Base-by-base conservation (phyloP, 2,329 filamentous ascomycete genomes). In the Diaporthe helianthi region DNA sequence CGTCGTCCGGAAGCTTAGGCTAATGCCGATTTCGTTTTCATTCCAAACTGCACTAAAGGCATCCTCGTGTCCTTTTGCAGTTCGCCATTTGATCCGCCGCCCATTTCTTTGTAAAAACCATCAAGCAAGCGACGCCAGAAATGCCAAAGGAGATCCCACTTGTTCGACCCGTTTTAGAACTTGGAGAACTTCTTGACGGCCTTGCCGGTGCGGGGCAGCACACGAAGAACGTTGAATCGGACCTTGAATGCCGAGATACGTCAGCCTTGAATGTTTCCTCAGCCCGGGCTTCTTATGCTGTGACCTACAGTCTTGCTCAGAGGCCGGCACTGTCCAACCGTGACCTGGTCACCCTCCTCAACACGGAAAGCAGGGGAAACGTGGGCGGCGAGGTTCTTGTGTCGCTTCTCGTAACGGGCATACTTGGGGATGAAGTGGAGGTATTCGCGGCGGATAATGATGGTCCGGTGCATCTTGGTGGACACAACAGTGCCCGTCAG, bases 391-490 rank as follows among this genome's bases (percentile, higher is more conserved):
- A 99, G 90, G 92, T 99, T 99, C 92, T 98, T 98, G 93, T 99
- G 96, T 85, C 96, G 91, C 92, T 98, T 98, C 93, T 99, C 97
- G 86, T 99, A 99, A 91, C 96, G 93, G 83, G 93, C 89, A 91
- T 99, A 99, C 90, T 99, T 99, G 85, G 94, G 94, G 83, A 99
- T 92, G 88, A 93, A 99, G 90, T 99, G 96, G 74, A 99, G 93
- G 90, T 99, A 99, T 90, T 99, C 96, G 86, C 96, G 92, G 85
- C 96, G 96, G 90, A 99, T 97, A 87, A 99, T 92, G 83, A 98
- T 87, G 80, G 96, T 99, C 87, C 96, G 93, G 93, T 99, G 96
- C 96, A 99, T 99, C 93, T 99, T 99, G 87, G 96, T 99, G 80
- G 95, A 98, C 82, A 98, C 92, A 82, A 99, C 96, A 83, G 94